A percentile compares a stretch with the other conserved stretches of the same genome.
Evolutionary conservation across 805 yeast genomes (phyloP).

Genomic region (Grigorovia yakushimaensis): DNA sequence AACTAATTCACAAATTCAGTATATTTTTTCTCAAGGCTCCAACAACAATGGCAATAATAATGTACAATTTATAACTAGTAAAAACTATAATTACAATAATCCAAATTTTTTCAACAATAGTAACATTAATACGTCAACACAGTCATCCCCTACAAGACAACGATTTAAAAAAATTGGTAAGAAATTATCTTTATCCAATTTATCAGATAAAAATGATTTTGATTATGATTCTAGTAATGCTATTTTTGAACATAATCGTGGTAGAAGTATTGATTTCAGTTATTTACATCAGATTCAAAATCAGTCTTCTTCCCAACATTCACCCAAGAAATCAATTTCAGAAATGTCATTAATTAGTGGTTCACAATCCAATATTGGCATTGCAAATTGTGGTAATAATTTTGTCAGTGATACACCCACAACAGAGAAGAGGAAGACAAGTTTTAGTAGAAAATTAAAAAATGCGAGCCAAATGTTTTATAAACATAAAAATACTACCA

Average conservation of each 20-base stretch:
- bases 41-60: neutral
- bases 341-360: slow-evolving; percentile 8
- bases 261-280: slow-evolving; percentile 25
- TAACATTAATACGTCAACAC: slow-evolving; percentile 7
- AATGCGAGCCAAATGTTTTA: slow-evolving; percentile 10
- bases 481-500: slow-evolving; percentile 5
- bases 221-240: neutral
- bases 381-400: neutral
- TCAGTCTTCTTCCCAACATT: slow-evolving; percentile 10
- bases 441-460: slow-evolving; percentile 1
- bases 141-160: slow-evolving; percentile 25
- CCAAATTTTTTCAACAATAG: neutral
- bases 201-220: slow-evolving; percentile 14
- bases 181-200: slow-evolving; percentile 24
- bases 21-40: slow-evolving; percentile 1
- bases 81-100: neutral
- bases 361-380: neutral
- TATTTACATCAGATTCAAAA: slow-evolving; percentile 25
- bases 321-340: slow-evolving; percentile 25
- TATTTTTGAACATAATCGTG: slow-evolving; percentile 13
- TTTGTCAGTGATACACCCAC: neutral
- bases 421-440: slow-evolving; percentile 1
- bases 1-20: slow-evolving; percentile 16
- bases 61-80: neutral
- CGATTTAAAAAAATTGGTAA: slow-evolving; percentile 23